phyloP scores from a whole-genome alignment of 169 alveolate species.

The Besnoitia besnoiti region DNA sequence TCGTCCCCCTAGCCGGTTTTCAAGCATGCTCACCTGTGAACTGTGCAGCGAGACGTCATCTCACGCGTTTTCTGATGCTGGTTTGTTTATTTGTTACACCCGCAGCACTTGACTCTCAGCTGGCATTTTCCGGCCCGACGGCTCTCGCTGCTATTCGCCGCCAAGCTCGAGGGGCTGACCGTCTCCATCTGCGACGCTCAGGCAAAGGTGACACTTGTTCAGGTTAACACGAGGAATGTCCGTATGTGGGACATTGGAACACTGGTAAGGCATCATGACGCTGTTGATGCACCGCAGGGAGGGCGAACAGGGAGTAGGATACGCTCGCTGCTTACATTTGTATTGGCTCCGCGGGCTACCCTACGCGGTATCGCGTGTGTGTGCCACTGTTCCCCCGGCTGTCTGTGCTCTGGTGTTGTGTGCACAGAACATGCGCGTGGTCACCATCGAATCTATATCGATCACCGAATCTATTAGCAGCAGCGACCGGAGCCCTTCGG shows the following conservation, averaged over 20 bases:
- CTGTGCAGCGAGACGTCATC: too few species aligned
- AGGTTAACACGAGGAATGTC: neutral
- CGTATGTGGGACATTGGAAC: conserved; percentile 28
- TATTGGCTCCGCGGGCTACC: too few species aligned
- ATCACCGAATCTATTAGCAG: conserved; percentile 38
- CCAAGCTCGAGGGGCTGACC: conserved; percentile 36
- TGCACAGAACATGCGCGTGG: conserved; percentile 22
- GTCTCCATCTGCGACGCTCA: conserved; percentile 36
- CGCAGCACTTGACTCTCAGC: neutral
- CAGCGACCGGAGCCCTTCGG: neutral
- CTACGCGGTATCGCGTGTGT: too few species aligned
- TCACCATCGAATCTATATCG: neutral
- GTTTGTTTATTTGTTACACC: too few species aligned
- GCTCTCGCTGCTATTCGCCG: neutral
- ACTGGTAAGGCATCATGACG: conserved; percentile 5
- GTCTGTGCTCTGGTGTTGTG: too few species aligned
- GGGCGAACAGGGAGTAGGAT: too few species aligned
- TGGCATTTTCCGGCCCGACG: conserved; percentile 32
- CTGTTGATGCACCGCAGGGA: too few species aligned
- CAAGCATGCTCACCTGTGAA: too few species aligned
- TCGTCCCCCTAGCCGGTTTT: too few species aligned
- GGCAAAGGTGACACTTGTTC: neutral
- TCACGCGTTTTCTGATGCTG: too few species aligned
- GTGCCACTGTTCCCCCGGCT: too few species aligned
- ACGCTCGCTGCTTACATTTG: too few species aligned